phyloP scores from a whole-genome alignment of 176 grass and related monocot genomes.

The Triticum timopheevii region DNA sequence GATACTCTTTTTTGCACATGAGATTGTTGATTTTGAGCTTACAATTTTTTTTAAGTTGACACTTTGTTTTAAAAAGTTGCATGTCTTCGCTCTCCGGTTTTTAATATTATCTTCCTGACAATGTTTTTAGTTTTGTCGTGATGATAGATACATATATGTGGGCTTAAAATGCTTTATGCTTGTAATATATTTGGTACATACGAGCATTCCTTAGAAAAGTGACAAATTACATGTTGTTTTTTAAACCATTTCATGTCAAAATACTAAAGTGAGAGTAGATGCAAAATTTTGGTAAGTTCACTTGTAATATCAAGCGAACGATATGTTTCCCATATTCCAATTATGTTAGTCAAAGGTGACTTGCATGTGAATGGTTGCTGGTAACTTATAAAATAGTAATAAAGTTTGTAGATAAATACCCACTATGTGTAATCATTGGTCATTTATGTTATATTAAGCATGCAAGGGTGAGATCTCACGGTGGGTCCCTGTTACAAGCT shows the following conservation, averaged over 20 bases:
- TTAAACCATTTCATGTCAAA: background rate
- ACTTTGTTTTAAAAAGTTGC: background rate
- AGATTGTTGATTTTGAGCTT: background rate
- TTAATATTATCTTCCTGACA: background rate
- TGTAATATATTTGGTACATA: background rate
- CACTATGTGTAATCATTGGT: background rate
- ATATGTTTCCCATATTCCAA: background rate
- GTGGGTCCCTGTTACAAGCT: slow-evolving; percentile 14
- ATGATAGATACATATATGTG: background rate
- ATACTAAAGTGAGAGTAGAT: background rate
- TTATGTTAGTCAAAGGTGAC: background rate
- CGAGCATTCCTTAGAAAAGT: background rate
- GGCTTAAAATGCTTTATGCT: background rate
- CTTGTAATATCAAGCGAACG: background rate
- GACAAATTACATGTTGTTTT: background rate
- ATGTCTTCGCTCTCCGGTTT: background rate
- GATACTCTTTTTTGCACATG: background rate
- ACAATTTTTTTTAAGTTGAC: background rate
- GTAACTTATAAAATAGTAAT: background rate
- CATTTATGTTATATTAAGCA: background rate
- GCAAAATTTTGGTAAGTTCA: background rate
- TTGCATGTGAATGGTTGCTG: background rate
- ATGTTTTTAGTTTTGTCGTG: background rate
- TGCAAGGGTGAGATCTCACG: slow-evolving; percentile 19
- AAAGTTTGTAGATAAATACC: background rate